Evolutionary conservation across 1,284 basidiomycete genomes (phyloP), one percentile per base, ranked within the genome.

Genomic region (Puccinia triticina): DNA sequence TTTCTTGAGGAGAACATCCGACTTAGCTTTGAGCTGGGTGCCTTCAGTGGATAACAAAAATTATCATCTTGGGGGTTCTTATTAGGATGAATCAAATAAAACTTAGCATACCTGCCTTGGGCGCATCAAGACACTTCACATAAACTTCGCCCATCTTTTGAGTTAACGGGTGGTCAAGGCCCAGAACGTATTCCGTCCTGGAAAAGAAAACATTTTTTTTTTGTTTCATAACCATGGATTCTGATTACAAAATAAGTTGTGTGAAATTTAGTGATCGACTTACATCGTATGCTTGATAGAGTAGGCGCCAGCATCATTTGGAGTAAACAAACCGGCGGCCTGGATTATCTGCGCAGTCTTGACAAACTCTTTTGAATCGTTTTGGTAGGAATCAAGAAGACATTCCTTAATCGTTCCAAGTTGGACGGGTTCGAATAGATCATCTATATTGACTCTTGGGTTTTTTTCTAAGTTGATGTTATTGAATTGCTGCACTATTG

Each of bases 51-150:
- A n/a, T n/a, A n/a, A n/a, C n/a, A n/a, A n/a, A n/a, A n/a, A n/a
- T n/a, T n/a, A n/a, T n/a, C n/a, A n/a, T n/a, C n/a, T n/a, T n/a
- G n/a, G n/a, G n/a, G n/a, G n/a, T n/a, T n/a, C n/a, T n/a, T n/a
- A 46, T 48, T 48, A 37, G 10, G 3, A 23, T 43, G 16, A n/a
- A 21, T 43, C 7, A 23, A 69, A 12, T n/a, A 18, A 26, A 21
- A 29, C 0, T 29, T 4, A n/a, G 43, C 67, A n/a, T 64, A 73
- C 78, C 78, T 21, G 34, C 67, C 73, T 81, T 81, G 29, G 78
- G 34, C 8, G 78, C 78, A 50, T 81, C 78, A 5, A 81, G 55
- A 59, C 69, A 81, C 4, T 53, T 73, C n/a, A 81, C 69, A 73
- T 81, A 81, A 32, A 81, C 53, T 26, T 71, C 53, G 10, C 78